phyloP scores from a whole-genome alignment of 106 monocot species.

The Platanthera guangdongensis region DNA sequence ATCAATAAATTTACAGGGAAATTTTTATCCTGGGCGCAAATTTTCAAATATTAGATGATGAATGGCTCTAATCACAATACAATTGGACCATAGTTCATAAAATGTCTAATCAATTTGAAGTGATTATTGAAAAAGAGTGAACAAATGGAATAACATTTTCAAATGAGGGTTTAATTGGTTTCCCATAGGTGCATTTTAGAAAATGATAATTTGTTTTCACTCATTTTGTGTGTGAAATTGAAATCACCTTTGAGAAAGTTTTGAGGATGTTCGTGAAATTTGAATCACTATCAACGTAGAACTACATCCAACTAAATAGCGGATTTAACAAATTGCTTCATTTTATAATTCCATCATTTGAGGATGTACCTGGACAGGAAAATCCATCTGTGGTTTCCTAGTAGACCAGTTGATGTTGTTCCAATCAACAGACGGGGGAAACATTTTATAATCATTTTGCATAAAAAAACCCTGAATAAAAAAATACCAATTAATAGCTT shows the following conservation, averaged over 20 bases:
- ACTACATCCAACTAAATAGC: background rate
- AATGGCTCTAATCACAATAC: background rate
- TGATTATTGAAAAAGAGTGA: background rate
- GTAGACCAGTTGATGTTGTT: slow-evolving; percentile 83
- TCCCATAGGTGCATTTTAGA: background rate
- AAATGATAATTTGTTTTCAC: too few species aligned
- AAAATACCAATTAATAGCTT: slow-evolving; percentile 2
- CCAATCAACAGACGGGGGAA: slow-evolving; percentile 91
- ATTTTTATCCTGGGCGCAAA: background rate
- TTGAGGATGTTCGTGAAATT: too few species aligned
- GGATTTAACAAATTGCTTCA: background rate
- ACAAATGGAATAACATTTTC: background rate
- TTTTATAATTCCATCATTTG: background rate
- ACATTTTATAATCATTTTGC: slow-evolving; percentile 99
- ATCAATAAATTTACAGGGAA: background rate
- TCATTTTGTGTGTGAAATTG: too few species aligned
- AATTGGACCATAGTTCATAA: background rate
- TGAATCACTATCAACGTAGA: too few species aligned
- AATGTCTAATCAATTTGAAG: background rate
- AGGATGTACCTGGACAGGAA: slow-evolving; percentile 80
- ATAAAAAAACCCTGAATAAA: slow-evolving; percentile 79
- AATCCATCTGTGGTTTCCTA: slow-evolving; percentile 87
- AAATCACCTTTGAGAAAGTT: too few species aligned
- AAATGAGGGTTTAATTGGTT: background rate
- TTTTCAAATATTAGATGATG: background rate